Evolutionary conservation across 805 yeast species (phyloP).

Genomic region (Metschnikowia chrysomelidarum): DNA sequence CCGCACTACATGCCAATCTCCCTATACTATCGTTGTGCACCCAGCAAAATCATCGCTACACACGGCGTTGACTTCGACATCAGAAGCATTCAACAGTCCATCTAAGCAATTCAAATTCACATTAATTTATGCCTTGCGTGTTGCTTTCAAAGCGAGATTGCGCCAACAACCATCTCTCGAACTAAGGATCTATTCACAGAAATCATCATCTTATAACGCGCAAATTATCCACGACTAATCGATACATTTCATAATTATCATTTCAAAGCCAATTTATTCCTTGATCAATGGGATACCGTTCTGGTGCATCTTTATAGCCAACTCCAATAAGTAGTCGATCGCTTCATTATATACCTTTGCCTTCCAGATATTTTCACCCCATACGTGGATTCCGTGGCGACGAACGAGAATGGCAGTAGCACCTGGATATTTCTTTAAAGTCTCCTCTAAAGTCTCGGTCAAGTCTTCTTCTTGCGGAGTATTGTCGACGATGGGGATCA

Average conservation of each 20-base stretch:
- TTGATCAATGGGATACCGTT: constrained; percentile 56
- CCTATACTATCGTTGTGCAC: too few species aligned
- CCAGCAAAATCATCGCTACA: background rate
- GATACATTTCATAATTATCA: background rate
- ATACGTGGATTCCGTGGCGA: constrained; percentile 93
- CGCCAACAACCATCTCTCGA: background rate
- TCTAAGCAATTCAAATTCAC: too few species aligned
- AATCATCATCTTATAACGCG: background rate
- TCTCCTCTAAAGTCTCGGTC: constrained; percentile 59
- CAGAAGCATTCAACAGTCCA: too few species aligned
- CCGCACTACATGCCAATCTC: too few species aligned
- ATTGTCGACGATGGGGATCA: constrained; percentile 88
- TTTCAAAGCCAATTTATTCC: background rate
- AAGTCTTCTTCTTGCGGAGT: constrained; percentile 86
- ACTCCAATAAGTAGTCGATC: constrained; percentile 80
- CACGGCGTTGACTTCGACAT: too few species aligned
- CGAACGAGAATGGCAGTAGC: constrained; percentile 86
- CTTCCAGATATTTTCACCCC: constrained; percentile 92
- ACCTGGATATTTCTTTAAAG: constrained; percentile 68
- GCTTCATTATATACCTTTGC: constrained; percentile 94
- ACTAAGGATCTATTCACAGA: background rate
- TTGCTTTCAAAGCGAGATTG: too few species aligned
- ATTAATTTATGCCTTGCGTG: too few species aligned
- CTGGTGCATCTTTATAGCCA: constrained; percentile 80
- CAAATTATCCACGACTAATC: background rate